Evolutionary conservation across 1,139 yeast genomes (phyloP).

Genomic region (Geotrichum reessii): DNA sequence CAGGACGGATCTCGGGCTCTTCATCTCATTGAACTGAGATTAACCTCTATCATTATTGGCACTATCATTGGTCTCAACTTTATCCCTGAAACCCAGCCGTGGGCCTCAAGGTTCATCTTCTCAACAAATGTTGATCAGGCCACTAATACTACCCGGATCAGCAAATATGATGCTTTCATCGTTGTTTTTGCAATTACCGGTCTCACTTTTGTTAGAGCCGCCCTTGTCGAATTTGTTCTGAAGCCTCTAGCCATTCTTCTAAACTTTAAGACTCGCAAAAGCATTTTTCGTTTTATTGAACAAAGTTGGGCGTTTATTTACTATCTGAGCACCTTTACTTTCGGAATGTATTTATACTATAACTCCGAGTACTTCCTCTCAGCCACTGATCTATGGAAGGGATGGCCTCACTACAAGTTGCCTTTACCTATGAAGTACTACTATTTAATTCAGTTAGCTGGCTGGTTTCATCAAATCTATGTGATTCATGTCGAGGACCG

Average conservation of each 20-base stretch:
- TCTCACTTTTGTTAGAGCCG: conserved; percentile 55
- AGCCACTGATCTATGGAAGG: conserved; percentile 55
- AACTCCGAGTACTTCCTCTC: conserved; percentile 56
- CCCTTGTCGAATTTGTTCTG: conserved; percentile 52
- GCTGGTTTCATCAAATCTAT: conserved; percentile 77
- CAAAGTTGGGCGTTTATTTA: conserved; percentile 78
- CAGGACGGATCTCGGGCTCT: neutral
- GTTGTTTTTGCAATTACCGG: conserved; percentile 52
- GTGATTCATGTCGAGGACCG: conserved; percentile 70
- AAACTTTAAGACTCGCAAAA: conserved; percentile 39
- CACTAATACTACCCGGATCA: conserved; percentile 25
- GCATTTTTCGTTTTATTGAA: conserved; percentile 68
- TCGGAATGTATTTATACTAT: conserved; percentile 55
- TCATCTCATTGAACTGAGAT: neutral
- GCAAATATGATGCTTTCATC: conserved; percentile 45
- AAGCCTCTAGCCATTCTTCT: conserved; percentile 49
- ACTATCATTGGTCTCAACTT: neutral
- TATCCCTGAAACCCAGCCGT: conserved; percentile 7
- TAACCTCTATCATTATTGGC: neutral
- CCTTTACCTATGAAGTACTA: conserved; percentile 52
- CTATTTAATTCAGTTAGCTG: conserved; percentile 65
- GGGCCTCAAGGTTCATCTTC: conserved; percentile 25
- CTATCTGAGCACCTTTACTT: conserved; percentile 50
- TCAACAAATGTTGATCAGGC: conserved; percentile 26
- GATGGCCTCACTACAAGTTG: conserved; percentile 65